Percentiles rank a stretch among this genome's conserved stretches.
Conservation (phyloP, 208 protist genomes). For the Leptomonas pyrrhocoris region DNA sequence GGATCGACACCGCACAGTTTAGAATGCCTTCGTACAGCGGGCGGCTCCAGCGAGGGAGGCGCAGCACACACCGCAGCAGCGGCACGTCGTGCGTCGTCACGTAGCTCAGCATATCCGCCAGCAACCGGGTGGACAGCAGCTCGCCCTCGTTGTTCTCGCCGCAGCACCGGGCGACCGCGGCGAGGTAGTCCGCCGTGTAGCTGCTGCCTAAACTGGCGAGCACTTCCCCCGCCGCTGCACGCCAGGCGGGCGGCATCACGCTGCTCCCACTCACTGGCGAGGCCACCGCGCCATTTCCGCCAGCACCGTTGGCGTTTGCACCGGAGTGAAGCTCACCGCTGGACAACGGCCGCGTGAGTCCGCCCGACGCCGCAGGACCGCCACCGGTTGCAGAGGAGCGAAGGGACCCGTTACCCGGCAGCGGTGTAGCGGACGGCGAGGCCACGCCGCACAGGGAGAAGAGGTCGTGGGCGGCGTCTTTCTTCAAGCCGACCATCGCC, state of each 20-base stretch:
- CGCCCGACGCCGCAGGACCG: background rate
- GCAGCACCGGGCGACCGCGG: conserved; percentile 60
- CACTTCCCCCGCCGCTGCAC: conserved; percentile 40
- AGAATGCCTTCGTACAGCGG: conserved; percentile 89
- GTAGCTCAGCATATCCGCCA: conserved; percentile 56
- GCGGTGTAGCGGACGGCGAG: conserved; percentile 2
- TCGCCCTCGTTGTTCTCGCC: conserved; percentile 77
- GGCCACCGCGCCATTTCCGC: conserved; percentile 4
- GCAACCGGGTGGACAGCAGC: conserved; percentile 65
- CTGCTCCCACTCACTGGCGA: conserved; percentile 24
- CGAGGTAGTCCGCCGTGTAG: conserved; percentile 73
- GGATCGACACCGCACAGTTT: conserved; percentile 85
- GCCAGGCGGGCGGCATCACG: conserved; percentile 16
- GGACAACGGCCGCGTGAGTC: conserved; percentile 9
- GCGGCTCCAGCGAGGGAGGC: conserved; percentile 46
- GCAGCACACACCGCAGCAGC: conserved; percentile 48
- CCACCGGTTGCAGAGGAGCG: background rate
- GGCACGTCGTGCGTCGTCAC: conserved; percentile 34
- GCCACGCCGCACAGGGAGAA: conserved; percentile 36
- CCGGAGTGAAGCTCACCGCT: conserved; percentile 6
- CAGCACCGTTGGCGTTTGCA: background rate
- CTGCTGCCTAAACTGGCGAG: conserved; percentile 43
- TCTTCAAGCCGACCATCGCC: conserved; percentile 52
- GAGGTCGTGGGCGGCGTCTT: conserved; percentile 58
- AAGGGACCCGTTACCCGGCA: background rate